Percentiles rank a stretch among this genome's conserved stretches.
phyloP scores from a whole-genome alignment of 306 rosid species.

The Prunus mume region DNA sequence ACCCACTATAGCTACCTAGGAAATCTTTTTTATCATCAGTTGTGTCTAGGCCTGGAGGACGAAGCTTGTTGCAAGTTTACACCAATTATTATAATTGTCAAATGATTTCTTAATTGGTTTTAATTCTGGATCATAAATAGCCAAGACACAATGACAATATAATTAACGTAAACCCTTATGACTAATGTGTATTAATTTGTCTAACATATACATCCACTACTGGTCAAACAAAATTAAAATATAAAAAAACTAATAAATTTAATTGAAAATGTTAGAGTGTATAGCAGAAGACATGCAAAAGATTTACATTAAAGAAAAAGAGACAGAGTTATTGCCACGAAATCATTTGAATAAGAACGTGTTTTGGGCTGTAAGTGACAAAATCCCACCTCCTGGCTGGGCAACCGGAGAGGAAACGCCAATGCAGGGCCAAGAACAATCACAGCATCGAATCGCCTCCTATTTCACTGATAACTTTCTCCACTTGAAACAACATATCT shows the following conservation, averaged over 20 bases:
- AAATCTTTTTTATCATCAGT: not conserved
- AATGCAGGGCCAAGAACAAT: slow-evolving; percentile 24
- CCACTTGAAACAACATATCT: slow-evolving; percentile 88
- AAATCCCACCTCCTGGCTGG: slow-evolving; percentile 7
- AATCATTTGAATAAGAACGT: not conserved
- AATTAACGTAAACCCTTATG: too few relatives aligned
- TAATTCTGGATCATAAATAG: not conserved
- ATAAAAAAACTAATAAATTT: too few relatives aligned
- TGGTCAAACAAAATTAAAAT: too few relatives aligned
- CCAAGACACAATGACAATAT: too few relatives aligned
- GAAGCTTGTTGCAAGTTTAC: not conserved
- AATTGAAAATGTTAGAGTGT: too few relatives aligned
- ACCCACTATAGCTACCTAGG: not conserved
- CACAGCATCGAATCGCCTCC: slow-evolving; percentile 59
- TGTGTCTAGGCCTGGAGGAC: not conserved
- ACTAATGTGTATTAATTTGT: too few relatives aligned
- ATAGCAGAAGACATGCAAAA: not conserved
- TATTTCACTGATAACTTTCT: slow-evolving; percentile 66
- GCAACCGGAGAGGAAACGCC: not conserved
- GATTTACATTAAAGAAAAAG: not conserved
- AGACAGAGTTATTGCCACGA: not conserved
- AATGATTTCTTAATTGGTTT: not conserved
- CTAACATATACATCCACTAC: too few relatives aligned
- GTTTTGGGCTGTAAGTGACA: not conserved
- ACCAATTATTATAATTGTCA: not conserved